Percentiles rank a stretch among this genome's conserved stretches.
Conservation (phyloP, 1,284 basidiomycete genomes). For the Trametes pubescens region DNA sequence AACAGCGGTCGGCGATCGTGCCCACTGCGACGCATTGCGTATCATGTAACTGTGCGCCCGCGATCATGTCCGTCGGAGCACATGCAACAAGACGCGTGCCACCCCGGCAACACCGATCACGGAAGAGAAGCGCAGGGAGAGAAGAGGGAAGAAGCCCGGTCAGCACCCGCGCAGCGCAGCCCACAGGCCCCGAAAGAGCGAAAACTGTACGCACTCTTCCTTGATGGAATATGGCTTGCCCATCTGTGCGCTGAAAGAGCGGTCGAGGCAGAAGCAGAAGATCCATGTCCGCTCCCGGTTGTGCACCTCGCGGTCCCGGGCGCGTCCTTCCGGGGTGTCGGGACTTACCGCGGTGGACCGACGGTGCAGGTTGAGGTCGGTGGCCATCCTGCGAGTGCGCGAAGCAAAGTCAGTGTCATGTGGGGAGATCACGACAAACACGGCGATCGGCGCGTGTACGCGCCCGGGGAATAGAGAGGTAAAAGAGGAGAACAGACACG, state of each 20-base stretch:
- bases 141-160: slow-evolving; percentile 16
- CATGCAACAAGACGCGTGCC: slow-evolving; percentile 13
- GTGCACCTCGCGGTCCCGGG: slow-evolving; percentile 84
- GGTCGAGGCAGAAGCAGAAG: slow-evolving; percentile 89
- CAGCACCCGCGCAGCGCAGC: slow-evolving; percentile 26
- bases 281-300: slow-evolving; percentile 97
- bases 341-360: slow-evolving; percentile 76
- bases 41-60: slow-evolving; percentile 77
- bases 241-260: slow-evolving; percentile 93
- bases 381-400: slow-evolving; percentile 80
- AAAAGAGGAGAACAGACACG: slow-evolving; percentile 22
- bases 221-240: slow-evolving; percentile 88
- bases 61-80: slow-evolving; percentile 21
- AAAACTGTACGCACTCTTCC: slow-evolving; percentile 73
- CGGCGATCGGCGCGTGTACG: slow-evolving; percentile 23
- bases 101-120: slow-evolving; percentile 26
- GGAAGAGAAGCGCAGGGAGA: slow-evolving; percentile 15
- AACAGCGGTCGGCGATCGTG: slow-evolving; percentile 65
- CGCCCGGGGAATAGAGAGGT: slow-evolving; percentile 17
- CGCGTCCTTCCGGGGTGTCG: slow-evolving; percentile 78
- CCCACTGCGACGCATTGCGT: slow-evolving; percentile 82
- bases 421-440: slow-evolving; percentile 27
- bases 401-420: slow-evolving; percentile 23
- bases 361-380: slow-evolving; percentile 94
- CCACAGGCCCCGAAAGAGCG: slow-evolving; percentile 25